Evolutionary conservation across 2,329 filamentous ascomycete genomes (phyloP).

Genomic region (Hawksworthiomyces lignivorus): DNA sequence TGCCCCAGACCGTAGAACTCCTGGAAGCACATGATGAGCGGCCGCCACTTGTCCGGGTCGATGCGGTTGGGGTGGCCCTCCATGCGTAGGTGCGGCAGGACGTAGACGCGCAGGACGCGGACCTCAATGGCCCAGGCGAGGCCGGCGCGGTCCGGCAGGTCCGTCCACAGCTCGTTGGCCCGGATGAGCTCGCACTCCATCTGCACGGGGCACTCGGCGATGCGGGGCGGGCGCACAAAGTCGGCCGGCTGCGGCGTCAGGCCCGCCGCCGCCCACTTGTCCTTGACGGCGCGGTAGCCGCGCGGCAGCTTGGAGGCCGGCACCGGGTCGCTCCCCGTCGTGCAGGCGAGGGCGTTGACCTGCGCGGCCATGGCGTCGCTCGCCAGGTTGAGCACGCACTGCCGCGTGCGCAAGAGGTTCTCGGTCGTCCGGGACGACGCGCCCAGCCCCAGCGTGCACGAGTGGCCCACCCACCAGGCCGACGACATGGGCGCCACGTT

Average conservation of each 20-base stretch:
- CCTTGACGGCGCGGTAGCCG: conserved; percentile 28
- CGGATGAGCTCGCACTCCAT: conserved; percentile 33
- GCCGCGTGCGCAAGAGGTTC: conserved; percentile 32
- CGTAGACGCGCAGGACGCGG: conserved; percentile 27
- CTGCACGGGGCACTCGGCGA: conserved; percentile 32
- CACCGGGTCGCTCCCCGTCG: conserved; percentile 25
- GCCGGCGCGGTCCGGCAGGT: too few relatives aligned
- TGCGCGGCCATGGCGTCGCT: conserved; percentile 25
- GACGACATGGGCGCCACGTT: conserved; percentile 38
- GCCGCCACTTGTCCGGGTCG: conserved; percentile 34
- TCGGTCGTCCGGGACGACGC: conserved; percentile 28
- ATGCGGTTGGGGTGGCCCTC: conserved; percentile 30
- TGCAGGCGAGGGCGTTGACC: conserved; percentile 31
- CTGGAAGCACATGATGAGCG: conserved; percentile 37
- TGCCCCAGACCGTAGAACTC: conserved; percentile 31
- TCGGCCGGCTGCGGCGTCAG: conserved; percentile 28
- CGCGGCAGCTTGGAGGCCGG: conserved; percentile 20
- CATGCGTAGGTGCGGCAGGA: conserved; percentile 26
- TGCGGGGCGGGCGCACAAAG: conserved; percentile 25
- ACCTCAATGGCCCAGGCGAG: too few relatives aligned
- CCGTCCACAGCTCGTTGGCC: conserved; percentile 24
- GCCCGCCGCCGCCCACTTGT: conserved; percentile 29
- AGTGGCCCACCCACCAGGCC: conserved; percentile 35
- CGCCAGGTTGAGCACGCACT: conserved; percentile 36
- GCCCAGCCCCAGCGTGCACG: conserved; percentile 33